These are phyloP conservation scores for Ogataea angusta DNA, from an alignment of 805 yeast genomes.

Conservation along the genomic window DNA sequence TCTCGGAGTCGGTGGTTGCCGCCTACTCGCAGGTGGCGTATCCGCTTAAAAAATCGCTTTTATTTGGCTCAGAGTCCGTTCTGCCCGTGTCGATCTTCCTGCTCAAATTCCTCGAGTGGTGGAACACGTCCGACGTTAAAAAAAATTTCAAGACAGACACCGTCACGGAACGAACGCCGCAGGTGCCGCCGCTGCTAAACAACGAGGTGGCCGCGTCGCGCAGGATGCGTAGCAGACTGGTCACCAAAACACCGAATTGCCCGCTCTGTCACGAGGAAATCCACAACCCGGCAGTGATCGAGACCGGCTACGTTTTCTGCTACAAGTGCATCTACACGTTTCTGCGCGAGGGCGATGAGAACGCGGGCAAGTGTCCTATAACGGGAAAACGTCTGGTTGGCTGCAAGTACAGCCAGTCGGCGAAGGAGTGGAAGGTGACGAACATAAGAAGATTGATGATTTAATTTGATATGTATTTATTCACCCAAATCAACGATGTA, in stretches of 20 bases:
- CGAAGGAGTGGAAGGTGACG: constrained; percentile 65
- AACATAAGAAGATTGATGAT: constrained; percentile 75
- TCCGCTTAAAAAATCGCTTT: constrained; percentile 27
- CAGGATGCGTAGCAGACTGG: constrained; percentile 16
- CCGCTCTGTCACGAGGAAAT: constrained; percentile 66
- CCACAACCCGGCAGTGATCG: constrained; percentile 80
- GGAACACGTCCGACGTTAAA: constrained; percentile 73
- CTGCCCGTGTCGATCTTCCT: constrained; percentile 81
- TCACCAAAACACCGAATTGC: constrained; percentile 43
- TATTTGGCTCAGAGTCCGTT: constrained; percentile 38
- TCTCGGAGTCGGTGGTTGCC: constrained; percentile 33
- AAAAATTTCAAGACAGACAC: constrained; percentile 49
- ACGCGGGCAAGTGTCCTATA: constrained; percentile 79
- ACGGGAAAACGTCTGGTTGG: constrained; percentile 71
- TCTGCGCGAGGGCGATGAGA: constrained; percentile 46
- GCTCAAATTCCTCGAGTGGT: constrained; percentile 88
- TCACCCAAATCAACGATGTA: too few species aligned
- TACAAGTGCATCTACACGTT: constrained; percentile 77
- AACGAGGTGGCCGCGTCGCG: constrained; percentile 11
- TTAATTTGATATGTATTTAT: constrained; percentile 21
- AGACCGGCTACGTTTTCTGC: constrained; percentile 89
- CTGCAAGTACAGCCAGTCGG: constrained; percentile 59
- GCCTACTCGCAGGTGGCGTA: constrained; percentile 9
- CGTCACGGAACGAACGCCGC: constrained; percentile 19
- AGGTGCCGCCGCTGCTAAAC: constrained; percentile 31